Evolutionary conservation across 305 asterid species (phyloP).

Genomic region (Ilex paraguariensis): DNA sequence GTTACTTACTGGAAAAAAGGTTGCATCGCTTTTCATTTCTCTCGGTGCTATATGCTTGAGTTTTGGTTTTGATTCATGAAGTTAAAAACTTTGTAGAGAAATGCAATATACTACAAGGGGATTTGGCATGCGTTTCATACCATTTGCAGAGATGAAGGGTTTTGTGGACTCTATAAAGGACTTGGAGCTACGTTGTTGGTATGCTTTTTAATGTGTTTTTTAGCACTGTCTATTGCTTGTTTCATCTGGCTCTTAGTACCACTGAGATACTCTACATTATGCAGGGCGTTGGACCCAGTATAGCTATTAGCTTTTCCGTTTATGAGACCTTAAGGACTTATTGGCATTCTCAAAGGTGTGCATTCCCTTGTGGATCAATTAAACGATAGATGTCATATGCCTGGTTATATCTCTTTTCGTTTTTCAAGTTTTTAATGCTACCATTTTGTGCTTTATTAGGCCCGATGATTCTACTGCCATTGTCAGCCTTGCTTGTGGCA

Average conservation of each 20-base stretch:
- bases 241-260: not conserved
- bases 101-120: constrained; percentile 77
- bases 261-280: constrained; percentile 9
- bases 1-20: not conserved
- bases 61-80: too few species aligned
- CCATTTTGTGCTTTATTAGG: constrained; percentile 34
- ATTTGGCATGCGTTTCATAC: constrained; percentile 76
- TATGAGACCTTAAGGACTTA: constrained; percentile 71
- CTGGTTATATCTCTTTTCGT: not conserved
- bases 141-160: constrained; percentile 94
- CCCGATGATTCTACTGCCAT: constrained; percentile 71
- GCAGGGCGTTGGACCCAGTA: constrained; percentile 97
- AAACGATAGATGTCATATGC: constrained; percentile 3
- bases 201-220: constrained; percentile 9
- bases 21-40: constrained; percentile 1
- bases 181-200: constrained; percentile 97
- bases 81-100: constrained; percentile 49
- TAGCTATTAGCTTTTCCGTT: constrained; percentile 94
- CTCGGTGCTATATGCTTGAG: not conserved
- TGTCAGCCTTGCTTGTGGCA: constrained; percentile 93
- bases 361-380: not conserved
- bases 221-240: not conserved
- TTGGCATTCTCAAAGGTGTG: constrained; percentile 70
- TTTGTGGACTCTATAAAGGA: constrained; percentile 91
- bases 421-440: constrained; percentile 6